Base-by-base conservation (phyloP, 192 early-diverging fungal species). In the Coemansia sp. region DNA sequence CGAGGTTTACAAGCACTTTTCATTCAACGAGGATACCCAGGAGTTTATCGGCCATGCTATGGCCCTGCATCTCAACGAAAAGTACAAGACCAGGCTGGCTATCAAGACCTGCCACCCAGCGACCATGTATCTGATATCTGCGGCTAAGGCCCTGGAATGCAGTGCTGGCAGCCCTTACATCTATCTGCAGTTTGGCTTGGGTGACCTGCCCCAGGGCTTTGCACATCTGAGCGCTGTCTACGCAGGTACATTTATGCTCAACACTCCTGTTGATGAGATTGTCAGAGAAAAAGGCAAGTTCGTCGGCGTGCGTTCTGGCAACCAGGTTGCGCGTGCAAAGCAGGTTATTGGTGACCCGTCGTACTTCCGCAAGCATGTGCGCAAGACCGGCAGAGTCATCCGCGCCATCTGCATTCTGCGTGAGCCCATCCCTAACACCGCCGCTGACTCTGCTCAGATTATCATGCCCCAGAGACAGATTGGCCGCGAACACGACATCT, bases 201-300 rank as follows among this genome's bases (percentile, higher is more conserved):
- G 96, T 62, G 98, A 99, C 69, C 81, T 99, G 33, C 96, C 98
- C 48, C 98, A 99, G 84, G 90, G 93, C 31, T 99, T 99, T 86
- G 96, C 98, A 62, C 86, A 94, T 57, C 82, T 99, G 69, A 93
- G 91, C 77, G 98, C 98, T 40, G 93, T 99, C 64, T 99, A 98
- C 68, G 96, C 96, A 17, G 98, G 96, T 68, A 99, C 98, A 18
- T 99, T 98, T 83, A 99, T 99, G 98, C 86, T 99, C 34, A 89
- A 89, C 75, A 95, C 93, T 73, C 85, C 87, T 55, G 88, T 96
- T 36, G 94, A 98, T 54, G 93, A 97, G 78, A 87, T 99, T 58
- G 85, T 97, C 50, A 88, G 89, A 51, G 88, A 87, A 50, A 91
- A 89, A 50, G 96, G 96, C 61, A 87, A 87, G 67, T 90, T 96